Evolutionary conservation across 1,139 yeast genomes (phyloP), one percentile per base, ranked within the genome.

Genomic region (Groenewaldozyma auringiensis): DNA sequence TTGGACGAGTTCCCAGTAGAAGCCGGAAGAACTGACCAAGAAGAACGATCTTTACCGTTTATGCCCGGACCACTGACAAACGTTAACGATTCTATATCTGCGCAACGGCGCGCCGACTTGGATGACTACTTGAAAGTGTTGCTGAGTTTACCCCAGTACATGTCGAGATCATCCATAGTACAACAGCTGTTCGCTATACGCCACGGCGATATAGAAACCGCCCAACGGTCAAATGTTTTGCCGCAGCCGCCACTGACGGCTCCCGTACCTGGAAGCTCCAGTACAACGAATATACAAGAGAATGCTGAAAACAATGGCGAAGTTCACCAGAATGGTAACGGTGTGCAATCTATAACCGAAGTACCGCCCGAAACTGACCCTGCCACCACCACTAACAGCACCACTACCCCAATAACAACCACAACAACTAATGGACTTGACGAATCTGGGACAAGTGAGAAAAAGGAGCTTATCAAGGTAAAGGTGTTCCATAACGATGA

Each of bases 1-100:
- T 71, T 92, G 47, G 95, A 85, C 58, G 74, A 82, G 40, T 92
- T 85, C 69, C 97, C 97, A 2, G 80, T 74, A 53, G 98, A 92
- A 64, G 95, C 97, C 3, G 97, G 97, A 3, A 81, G 88, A 55
- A 79, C 82, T 41, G 87, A 83, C 63, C 38, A 35, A 18, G 78
- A 79, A 53, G 74, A 73, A 40, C 76, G 98, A 53, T 83, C 83
- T 35, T 74, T 92, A 50, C 98, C 99, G 3, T 87, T 84, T 53
- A 89, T 94, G 61, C 98, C 98, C 0, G 98, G 98, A 1, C 99
- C 98, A 1, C 74, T 92, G 44, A 83, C 94, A 41, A 85, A 85
- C 61, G 96, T 92, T 43, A 88, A 89, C 52, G 97, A 89, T 61
- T 77, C 83, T 44, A 83, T 89, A 47, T 84, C 96, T 14, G 81